Base-by-base conservation (phyloP, 2,329 filamentous ascomycete species). In the Thielaviopsis euricoi region DNA sequence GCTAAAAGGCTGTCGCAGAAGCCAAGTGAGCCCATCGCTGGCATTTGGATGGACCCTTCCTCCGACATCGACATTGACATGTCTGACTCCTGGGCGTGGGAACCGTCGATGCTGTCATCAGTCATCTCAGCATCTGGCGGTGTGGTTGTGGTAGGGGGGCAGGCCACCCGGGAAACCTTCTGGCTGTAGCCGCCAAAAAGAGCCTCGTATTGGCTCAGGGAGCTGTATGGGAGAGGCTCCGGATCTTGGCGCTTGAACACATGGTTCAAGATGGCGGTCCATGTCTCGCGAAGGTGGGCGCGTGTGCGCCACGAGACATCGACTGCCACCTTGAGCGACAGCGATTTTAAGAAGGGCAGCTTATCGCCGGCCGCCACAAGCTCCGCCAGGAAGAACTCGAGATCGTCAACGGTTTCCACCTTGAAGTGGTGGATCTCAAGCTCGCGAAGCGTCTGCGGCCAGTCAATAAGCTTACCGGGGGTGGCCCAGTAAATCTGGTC, bases 291-390 rank as follows among this genome's bases (percentile, higher is more conserved):
- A 65, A 96, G 84, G n/a, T 78, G 77, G 19, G 86, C 86, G 49
- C 91, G 81, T 66, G 89, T 81, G 61, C 89, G 83, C 87, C 89
- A 95, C 12, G 86, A 83, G 52, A 82, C 79, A 65, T 90, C 82
- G 53, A 96, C 74, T 68, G 89, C 91, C 1, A 85, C 83, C 64
- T 85, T 87, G 63, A 96, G 79, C 1, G 79, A 76, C 12, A 96
- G 72, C 50, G 77, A 75, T 9, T 89, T 83, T 23, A 97, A 76
- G 59, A 81, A 72, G 0, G 76, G 79, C 22, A 97, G 68, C 2
- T 77, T 70, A 1, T 76, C 72, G 0, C 89, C 88, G 54, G 80
- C 81, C 59, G 89, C 77, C 22, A 91, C 78, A 1, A 97, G 74
- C 17, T 88, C 93, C 48, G 80, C 77, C 63, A 96, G 86, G 64